A percentile compares a stretch with the other conserved stretches of the same genome.
Evolutionary conservation across 768 basidiomycete species (phyloP).

Genomic region (Daedalea quercina): DNA sequence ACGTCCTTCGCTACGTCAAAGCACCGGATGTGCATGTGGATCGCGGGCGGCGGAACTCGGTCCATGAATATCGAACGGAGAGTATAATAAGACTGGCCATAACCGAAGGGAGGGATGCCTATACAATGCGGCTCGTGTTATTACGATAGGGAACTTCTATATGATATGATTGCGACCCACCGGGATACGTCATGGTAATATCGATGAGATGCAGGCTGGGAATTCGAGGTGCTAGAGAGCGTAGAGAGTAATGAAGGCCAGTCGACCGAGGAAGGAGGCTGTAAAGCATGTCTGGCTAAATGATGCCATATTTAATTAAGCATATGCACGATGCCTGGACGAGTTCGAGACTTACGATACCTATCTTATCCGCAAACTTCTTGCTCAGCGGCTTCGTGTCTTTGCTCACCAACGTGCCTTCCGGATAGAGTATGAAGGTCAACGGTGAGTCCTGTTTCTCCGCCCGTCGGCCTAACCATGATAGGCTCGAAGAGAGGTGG

Average conservation of each 20-base stretch:
- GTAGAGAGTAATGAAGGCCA: slow-evolving; percentile 79
- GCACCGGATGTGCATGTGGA: slow-evolving; percentile 84
- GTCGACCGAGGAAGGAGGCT: slow-evolving; percentile 89
- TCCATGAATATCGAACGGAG: slow-evolving; percentile 83
- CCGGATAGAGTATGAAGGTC: slow-evolving; percentile 86
- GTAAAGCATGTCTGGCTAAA: slow-evolving; percentile 72
- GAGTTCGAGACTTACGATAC: slow-evolving; percentile 56
- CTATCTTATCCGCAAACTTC: slow-evolving; percentile 83
- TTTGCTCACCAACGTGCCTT: slow-evolving; percentile 89
- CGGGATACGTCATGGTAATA: slow-evolving; percentile 87
- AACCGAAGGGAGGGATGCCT: slow-evolving; percentile 75
- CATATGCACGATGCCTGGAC: not conserved
- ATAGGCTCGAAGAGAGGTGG: slow-evolving; percentile 59
- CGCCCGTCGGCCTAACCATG: slow-evolving; percentile 62
- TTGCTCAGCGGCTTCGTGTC: slow-evolving; percentile 81
- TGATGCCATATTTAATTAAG: not conserved
- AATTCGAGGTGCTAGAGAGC: slow-evolving; percentile 72
- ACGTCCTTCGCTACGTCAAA: slow-evolving; percentile 62
- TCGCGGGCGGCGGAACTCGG: slow-evolving; percentile 71
- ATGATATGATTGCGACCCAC: slow-evolving; percentile 32
- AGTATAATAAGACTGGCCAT: slow-evolving; percentile 87
- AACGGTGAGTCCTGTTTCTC: slow-evolving; percentile 64
- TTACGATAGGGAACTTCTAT: not conserved
- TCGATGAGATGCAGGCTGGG: slow-evolving; percentile 81
- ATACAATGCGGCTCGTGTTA: not conserved